phyloP scores from a whole-genome alignment of 2,329 filamentous ascomycete genomes.

The Fusarium anguioides region DNA sequence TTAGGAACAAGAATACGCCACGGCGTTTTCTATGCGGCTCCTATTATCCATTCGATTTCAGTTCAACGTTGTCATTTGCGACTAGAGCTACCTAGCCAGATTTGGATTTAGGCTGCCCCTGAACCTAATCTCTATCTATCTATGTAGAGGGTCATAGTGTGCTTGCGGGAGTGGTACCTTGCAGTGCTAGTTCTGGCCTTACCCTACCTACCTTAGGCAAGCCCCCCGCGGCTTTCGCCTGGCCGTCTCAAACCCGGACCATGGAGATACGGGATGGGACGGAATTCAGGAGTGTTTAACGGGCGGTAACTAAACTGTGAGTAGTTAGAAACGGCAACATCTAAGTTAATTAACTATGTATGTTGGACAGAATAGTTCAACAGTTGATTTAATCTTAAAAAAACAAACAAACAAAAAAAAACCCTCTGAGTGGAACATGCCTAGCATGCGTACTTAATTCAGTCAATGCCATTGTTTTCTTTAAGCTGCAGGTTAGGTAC shows the following conservation, averaged over 20 bases:
- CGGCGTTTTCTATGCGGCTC: slow-evolving; percentile 8
- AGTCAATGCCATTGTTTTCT: neutral
- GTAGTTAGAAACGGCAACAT: neutral
- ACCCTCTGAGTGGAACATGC: too few relatives aligned
- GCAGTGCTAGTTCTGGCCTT: slow-evolving; percentile 23
- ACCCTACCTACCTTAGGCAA: slow-evolving; percentile 21
- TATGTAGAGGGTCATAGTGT: slow-evolving; percentile 28
- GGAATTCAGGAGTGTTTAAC: slow-evolving; percentile 23
- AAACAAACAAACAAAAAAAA: too few relatives aligned
- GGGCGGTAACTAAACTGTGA: neutral
- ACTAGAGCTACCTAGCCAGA: slow-evolving; percentile 11
- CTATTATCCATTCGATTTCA: slow-evolving; percentile 11
- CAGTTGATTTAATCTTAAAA: neutral
- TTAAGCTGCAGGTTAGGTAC: too few relatives aligned
- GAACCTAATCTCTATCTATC: slow-evolving; percentile 22
- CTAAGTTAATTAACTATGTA: neutral
- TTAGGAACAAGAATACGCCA: slow-evolving; percentile 21
- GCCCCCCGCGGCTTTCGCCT: slow-evolving; percentile 26
- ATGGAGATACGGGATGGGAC: slow-evolving; percentile 13
- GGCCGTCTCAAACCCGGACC: slow-evolving; percentile 35
- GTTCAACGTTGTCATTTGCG: slow-evolving; percentile 9
- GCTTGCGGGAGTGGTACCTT: slow-evolving; percentile 31
- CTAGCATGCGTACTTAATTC: neutral
- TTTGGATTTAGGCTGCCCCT: slow-evolving; percentile 19
- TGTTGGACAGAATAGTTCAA: neutral